phyloP scores from a whole-genome alignment of 768 basidiomycete species.

The Cystofilobasidium ferigula region DNA sequence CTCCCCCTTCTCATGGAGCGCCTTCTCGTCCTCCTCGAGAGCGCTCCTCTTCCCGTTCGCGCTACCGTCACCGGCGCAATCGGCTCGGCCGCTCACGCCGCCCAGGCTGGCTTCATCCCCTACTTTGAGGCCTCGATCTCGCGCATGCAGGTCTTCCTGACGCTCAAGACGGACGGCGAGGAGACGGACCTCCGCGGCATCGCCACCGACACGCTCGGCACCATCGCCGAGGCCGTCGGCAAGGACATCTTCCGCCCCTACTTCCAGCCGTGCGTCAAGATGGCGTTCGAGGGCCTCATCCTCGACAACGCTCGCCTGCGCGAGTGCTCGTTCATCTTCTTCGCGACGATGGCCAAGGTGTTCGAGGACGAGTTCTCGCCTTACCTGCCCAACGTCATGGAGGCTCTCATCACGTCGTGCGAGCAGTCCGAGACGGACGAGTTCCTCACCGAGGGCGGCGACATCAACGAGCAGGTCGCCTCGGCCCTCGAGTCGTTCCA shows the following conservation, averaged over 20 bases:
- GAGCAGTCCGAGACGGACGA: conserved; percentile 68
- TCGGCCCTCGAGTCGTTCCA: conserved; percentile 36
- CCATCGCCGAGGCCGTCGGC: conserved; percentile 93
- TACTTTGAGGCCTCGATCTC: conserved; percentile 90
- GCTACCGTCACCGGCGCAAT: conserved; percentile 94
- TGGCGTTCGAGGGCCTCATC: conserved; percentile 79
- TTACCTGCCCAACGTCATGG: conserved; percentile 76
- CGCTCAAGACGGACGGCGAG: conserved; percentile 70
- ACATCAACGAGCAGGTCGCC: conserved; percentile 18
- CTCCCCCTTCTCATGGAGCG: conserved; percentile 89
- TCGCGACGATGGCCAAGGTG: conserved; percentile 94
- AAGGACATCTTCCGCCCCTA: conserved; percentile 86
- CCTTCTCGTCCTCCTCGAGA: conserved; percentile 72
- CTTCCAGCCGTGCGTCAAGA: conserved; percentile 92
- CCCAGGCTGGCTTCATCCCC: conserved; percentile 76
- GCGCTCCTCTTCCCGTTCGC: conserved; percentile 75
- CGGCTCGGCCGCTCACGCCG: conserved; percentile 93
- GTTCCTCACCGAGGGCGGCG: conserved; percentile 27
- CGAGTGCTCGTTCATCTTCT: conserved; percentile 96
- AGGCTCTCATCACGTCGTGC: conserved; percentile 69
- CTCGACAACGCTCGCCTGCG: conserved; percentile 68
- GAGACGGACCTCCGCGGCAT: conserved; percentile 91
- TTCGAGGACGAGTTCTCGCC: conserved; percentile 87
- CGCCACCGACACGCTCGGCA: conserved; percentile 97
- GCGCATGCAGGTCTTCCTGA: conserved; percentile 76